These are phyloP conservation scores for Nicotiana otophora DNA, from an alignment of 257 asterid genomes.

Conservation along the genomic window DNA sequence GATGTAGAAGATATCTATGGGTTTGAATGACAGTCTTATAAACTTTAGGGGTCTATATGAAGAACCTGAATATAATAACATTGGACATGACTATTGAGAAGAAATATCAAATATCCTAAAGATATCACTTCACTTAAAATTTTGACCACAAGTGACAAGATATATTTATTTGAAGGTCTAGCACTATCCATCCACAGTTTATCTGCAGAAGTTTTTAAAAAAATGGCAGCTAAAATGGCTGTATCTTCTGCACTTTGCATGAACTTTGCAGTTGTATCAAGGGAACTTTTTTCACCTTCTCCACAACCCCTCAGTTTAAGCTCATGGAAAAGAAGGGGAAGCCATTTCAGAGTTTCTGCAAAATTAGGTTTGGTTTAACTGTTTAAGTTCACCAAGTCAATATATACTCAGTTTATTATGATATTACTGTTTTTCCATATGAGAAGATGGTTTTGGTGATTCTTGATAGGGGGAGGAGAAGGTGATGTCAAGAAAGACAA, in stretches of 20 bases:
- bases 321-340: slow-evolving; percentile 27
- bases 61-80: not conserved
- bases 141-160: not conserved
- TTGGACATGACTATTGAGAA: not conserved
- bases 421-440: not conserved
- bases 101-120: not conserved
- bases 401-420: not conserved
- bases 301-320: slow-evolving; percentile 17
- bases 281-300: slow-evolving; percentile 23
- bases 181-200: not conserved
- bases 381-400: not conserved
- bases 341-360: slow-evolving; percentile 45
- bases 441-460: not conserved
- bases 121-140: not conserved
- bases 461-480: slow-evolving; percentile 59
- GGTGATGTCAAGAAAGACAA: slow-evolving; percentile 62
- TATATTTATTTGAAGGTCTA: not conserved
- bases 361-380: slow-evolving; percentile 43
- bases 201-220: not conserved
- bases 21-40: not conserved
- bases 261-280: slow-evolving; percentile 25
- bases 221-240: slow-evolving; percentile 51
- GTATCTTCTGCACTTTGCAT: slow-evolving; percentile 30
- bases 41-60: not conserved
- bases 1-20: not conserved